phyloP scores from a whole-genome alignment of 768 basidiomycete genomes.

The Boletus sensibilis region DNA sequence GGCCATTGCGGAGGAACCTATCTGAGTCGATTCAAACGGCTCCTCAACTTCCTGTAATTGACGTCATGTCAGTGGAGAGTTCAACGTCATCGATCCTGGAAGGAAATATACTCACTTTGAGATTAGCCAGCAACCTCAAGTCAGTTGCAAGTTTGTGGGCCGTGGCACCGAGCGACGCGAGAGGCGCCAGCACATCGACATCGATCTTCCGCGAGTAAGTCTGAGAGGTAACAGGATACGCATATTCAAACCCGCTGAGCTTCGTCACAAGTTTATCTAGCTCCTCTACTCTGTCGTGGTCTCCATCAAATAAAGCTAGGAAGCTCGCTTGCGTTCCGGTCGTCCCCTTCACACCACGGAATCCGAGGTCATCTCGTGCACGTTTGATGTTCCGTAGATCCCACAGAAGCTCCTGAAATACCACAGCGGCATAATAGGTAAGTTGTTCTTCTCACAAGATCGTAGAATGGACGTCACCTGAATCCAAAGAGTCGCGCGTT shows the following conservation, averaged over 20 bases:
- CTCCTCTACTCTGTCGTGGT: conserved; percentile 92
- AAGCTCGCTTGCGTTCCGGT: conserved; percentile 98
- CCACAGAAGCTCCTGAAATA: conserved; percentile 82
- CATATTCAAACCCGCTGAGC: conserved; percentile 89
- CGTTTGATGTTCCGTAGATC: conserved; percentile 91
- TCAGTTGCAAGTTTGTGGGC: conserved; percentile 99
- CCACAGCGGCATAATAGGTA: not conserved
- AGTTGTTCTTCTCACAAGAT: not conserved
- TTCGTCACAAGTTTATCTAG: conserved; percentile 88
- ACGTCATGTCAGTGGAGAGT: conserved; percentile 1
- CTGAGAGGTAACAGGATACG: conserved; percentile 97
- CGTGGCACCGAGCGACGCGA: conserved; percentile 89
- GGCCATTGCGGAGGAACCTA: conserved; percentile 96
- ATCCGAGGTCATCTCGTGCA: conserved; percentile 88
- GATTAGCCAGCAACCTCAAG: conserved; percentile 87
- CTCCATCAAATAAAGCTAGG: conserved; percentile 89
- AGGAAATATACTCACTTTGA: conserved; percentile 57
- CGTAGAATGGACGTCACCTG: conserved; percentile 51
- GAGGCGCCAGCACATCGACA: conserved; percentile 84
- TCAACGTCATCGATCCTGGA: not conserved
- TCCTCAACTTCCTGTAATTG: conserved; percentile 85
- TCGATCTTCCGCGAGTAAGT: conserved; percentile 99
- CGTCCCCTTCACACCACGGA: conserved; percentile 99
- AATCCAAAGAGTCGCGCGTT: conserved; percentile 94
- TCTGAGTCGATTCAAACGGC: conserved; percentile 98